phyloP scores from a whole-genome alignment of 225 moss, liverwort and hornwort genomes.

The Ulota crispa region DNA sequence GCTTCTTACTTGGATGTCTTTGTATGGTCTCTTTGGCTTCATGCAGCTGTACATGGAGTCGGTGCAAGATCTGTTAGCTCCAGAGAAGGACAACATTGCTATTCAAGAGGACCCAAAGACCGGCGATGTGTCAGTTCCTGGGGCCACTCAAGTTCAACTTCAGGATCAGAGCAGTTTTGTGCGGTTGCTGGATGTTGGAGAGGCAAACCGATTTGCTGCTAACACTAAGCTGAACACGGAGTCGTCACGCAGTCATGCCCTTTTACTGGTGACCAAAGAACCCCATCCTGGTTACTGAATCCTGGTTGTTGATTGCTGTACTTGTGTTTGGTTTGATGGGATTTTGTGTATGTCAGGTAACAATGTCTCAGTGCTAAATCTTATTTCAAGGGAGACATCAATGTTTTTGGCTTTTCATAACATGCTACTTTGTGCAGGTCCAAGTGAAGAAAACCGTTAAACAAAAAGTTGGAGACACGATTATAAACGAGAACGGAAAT shows the following conservation, averaged over 20 bases:
- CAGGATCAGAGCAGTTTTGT: constrained; percentile 30
- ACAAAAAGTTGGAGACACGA: constrained; percentile 23
- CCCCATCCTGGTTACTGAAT: background rate
- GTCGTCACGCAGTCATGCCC: constrained; percentile 93
- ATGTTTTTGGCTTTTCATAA: background rate
- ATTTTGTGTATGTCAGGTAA: background rate
- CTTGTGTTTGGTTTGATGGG: background rate
- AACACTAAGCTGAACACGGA: constrained; percentile 97
- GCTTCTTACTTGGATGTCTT: constrained; percentile 9
- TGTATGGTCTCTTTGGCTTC: background rate
- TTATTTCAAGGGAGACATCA: background rate
- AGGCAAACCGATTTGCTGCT: constrained; percentile 94
- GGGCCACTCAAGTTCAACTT: constrained; percentile 81
- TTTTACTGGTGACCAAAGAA: constrained; percentile 63
- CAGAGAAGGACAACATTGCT: constrained; percentile 92
- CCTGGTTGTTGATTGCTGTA: background rate
- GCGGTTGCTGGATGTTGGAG: constrained; percentile 69
- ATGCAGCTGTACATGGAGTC: constrained; percentile 94
- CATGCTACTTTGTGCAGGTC: constrained; percentile 43
- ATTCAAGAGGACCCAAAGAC: constrained; percentile 95
- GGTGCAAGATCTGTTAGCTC: constrained; percentile 92
- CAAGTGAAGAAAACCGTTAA: constrained; percentile 56
- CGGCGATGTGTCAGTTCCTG: constrained; percentile 91
- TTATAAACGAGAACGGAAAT: constrained; percentile 39
- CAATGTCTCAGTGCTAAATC: background rate